Evolutionary conservation across 192 early-diverging fungal genomes (phyloP).

Genomic region (Jimgerdemannia lactiflua): DNA sequence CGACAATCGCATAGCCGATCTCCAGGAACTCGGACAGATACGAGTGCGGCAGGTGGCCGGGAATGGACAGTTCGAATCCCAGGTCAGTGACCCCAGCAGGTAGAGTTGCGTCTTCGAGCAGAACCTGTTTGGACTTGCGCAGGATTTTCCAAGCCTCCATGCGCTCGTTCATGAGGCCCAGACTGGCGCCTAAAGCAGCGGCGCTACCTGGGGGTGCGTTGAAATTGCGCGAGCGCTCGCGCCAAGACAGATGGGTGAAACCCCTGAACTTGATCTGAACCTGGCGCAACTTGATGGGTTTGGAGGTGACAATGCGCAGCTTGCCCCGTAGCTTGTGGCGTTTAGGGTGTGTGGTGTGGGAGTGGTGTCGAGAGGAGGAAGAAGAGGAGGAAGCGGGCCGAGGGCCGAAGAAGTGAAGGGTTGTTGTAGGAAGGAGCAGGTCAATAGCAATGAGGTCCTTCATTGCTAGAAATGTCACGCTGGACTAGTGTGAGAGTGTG

Average conservation of each 20-base stretch:
- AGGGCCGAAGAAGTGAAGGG: conserved; percentile 1
- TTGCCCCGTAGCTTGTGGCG: conserved; percentile 31
- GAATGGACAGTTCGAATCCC: conserved; percentile 27
- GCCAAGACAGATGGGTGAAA: conserved; percentile 16
- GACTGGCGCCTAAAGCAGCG: not conserved
- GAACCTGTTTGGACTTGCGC: conserved; percentile 16
- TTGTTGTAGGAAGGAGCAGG: not conserved
- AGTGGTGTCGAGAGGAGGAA: not conserved
- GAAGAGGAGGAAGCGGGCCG: not conserved
- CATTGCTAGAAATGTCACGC: not conserved
- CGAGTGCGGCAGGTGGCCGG: conserved; percentile 21
- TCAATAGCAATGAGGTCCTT: conserved; percentile 4
- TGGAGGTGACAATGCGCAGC: conserved; percentile 23
- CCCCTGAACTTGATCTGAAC: conserved; percentile 30
- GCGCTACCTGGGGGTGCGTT: not conserved
- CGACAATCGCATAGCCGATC: conserved; percentile 15
- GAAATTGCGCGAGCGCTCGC: conserved; percentile 8
- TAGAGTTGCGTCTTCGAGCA: conserved; percentile 21
- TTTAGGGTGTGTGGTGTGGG: conserved; percentile 18
- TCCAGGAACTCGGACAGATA: conserved; percentile 17
- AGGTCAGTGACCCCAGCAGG: conserved; percentile 25
- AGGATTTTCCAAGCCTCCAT: conserved; percentile 18
- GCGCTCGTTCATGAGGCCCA: conserved; percentile 6
- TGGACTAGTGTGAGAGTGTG: too few relatives aligned
- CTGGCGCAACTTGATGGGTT: conserved; percentile 15